Base-by-base conservation (phyloP, 2,329 filamentous ascomycete genomes). In the Verticillium longisporum region DNA sequence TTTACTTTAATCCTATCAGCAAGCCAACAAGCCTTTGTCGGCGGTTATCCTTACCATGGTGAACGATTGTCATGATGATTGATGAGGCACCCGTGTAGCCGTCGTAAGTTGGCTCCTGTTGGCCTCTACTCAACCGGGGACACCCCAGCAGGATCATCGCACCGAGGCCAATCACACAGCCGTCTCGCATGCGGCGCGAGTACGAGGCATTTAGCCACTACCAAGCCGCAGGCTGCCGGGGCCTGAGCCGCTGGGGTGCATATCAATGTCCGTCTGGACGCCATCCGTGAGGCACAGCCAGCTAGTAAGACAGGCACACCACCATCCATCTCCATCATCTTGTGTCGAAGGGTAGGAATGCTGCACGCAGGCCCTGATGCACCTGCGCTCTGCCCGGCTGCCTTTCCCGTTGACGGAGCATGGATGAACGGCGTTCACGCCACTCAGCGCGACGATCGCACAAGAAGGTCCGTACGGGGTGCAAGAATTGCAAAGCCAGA, bases 401-500 rank as follows among this genome's bases (percentile, higher is more conserved):
- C 14, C n/a, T 7, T 7, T n/a, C 14, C 38, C n/a, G 38, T n/a
- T n/a, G 14, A 18, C n/a, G 11, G 6, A 50, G 15, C 18, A 50
- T 50, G 54, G 32, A 55, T 6, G 26, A 55, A 55, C 32, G 54
- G n/a, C 54, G 54, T 11, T 55, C 54, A n/a, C 54, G 41, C 15
- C 41, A 50, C 18, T 50, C 41, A 18, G 41, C 41, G n/a, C 41
- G 41, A 18, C 61, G 63, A 33, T 61, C 61, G 18, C 64, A 64
- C 41, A 60, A 60, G 26, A 77, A 76, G 68, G 74, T 73, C 36
- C 69, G 74, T 56, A 76, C 73, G 1, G 75, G 75, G 1, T 78
- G 75, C 61, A 62, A 68, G 36, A 73, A 68, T 1, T 78, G 75
- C 62, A 77, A 78, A 61, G 59, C 66, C 11, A 69, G 75, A 32